Percentiles rank a stretch among this genome's conserved stretches.
Evolutionary conservation across 495 filamentous ascomycete genomes (phyloP).

Genomic region (Hypoxylon lienhwacheense): DNA sequence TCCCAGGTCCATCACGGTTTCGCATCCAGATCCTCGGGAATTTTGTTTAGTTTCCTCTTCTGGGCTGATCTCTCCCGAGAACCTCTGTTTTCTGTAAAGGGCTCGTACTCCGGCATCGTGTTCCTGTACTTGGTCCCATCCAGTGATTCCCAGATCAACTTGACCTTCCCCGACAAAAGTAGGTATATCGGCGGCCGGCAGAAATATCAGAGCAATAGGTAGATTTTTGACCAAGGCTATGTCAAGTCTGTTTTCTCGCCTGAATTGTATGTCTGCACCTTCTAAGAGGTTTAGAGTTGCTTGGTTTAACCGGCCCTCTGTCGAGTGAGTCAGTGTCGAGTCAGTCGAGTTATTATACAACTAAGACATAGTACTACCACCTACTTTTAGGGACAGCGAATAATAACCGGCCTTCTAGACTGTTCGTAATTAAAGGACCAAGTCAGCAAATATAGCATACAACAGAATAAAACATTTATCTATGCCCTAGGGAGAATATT

Average conservation of each 20-base stretch:
- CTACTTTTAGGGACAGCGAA: constrained; percentile 97
- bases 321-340: constrained; percentile 31
- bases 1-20: constrained; percentile 82
- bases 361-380: constrained; percentile 40
- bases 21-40: constrained; percentile 57
- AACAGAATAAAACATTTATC: constrained; percentile 3
- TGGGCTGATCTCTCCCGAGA: constrained; percentile 53
- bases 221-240: constrained; percentile 96
- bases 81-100: constrained; percentile 52
- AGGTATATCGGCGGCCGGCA: constrained; percentile 94
- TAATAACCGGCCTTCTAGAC: constrained; percentile 87
- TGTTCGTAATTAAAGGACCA: constrained; percentile 46
- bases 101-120: constrained; percentile 73
- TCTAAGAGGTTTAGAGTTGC: constrained; percentile 83
- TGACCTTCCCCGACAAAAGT: constrained; percentile 94
- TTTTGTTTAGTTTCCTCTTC: constrained; percentile 42
- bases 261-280: constrained; percentile 95
- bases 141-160: constrained; percentile 93
- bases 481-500: constrained; percentile 7
- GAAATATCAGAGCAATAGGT: constrained; percentile 93
- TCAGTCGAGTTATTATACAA: neutral
- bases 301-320: constrained; percentile 90
- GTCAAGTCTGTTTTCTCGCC: constrained; percentile 87
- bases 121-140: constrained; percentile 87
- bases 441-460: constrained; percentile 36